Base-by-base conservation (phyloP, 371 early-diverging fungal species). In the Parasitella parasitica region DNA sequence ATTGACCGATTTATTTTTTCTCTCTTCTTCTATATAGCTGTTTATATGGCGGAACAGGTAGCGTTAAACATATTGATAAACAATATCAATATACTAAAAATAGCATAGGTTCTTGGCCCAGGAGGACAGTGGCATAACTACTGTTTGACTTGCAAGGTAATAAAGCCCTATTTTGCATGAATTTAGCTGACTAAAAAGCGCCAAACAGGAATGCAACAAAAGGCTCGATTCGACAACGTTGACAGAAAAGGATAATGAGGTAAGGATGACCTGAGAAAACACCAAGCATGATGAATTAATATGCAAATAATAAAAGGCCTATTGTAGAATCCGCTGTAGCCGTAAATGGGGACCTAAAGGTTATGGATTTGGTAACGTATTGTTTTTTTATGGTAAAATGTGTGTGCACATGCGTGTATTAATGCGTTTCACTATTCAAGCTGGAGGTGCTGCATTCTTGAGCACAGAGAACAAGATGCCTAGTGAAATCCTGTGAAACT, bases 331-430 rank as follows among this genome's bases (percentile, higher is more conserved):
- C 6, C 78, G 81, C 26, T 76, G 78, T 59, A 73, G 60, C 53
- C 78, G 81, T 27, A 67, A 70, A 69, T 81, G 78, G 78, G 81
- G 78, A n/a, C 78, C 81, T 1, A 81, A 80, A 57, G 78, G 81
- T 16, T 81, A 81, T 67, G 81, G 80, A 15, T 80, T 77, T 67
- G 81, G 81, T 72, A 71, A 61, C 54, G 27, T 24, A 7, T 15
- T 30, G 35, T 4, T 18, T 34, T 6, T 13, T 22, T 37, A 8
- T 30, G 30, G 48, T 3, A 27, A 48, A 48, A 8, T 2, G 12
- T 11, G 41, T 12, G 13, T 32, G 6, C n/a, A 39, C 22, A 32
- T 52, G 13, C 6, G 26, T 15, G 16, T 26, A 20, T 22, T 53
- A 13, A 53, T 7, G 7, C 26, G 37, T 28, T 9, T 13, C 28